Evolutionary conservation across 2,329 filamentous ascomycete genomes (phyloP), one percentile per base, ranked within the genome.

Genomic region (Penicillium sp.): DNA sequence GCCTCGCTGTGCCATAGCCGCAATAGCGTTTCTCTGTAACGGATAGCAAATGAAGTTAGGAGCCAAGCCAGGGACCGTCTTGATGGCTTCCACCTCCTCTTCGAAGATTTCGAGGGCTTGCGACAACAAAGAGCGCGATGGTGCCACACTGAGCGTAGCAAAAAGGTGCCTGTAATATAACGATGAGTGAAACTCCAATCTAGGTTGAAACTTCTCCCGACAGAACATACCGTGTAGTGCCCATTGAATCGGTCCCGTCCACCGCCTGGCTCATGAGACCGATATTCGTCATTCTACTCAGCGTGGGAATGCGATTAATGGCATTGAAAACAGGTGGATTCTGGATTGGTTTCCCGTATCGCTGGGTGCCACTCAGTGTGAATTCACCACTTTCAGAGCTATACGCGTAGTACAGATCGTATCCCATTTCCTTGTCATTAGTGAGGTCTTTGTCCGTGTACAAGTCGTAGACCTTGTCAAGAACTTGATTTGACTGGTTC

Each of bases 351-450:
- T 50, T 54, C 13, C 15, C 54, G 29, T 62, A 61, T 27, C 58
- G 52, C 33, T 61, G 56, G 9, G 40, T 60, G 29, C 58, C 56
- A 13, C 33, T 48, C 39, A 62, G 33, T 0, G n/a, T 29, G 32
- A 60, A 60, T 6, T 36, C 20, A 24, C 58, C 54, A 23, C n/a
- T 39, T 4, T 17, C 18, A 3, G 58, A 32, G 5, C 9, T 15
- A 42, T 62, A 62, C 10, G 48, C 39, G 23, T 59, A 61, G 34
- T 56, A 59, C 6, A 57, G 17, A 20, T 61, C 58, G 24, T 57
- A 61, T 23, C 49, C 56, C 53, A 60, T 56, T 7, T 59, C 50
- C 8, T 30, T 27, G 43, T 59, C 56, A n/a, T 34, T 47, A 1
- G 55, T 41, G 10, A 55, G 47, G n/a, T 30, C 12, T 9, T 27